Base-by-base conservation (phyloP, 805 yeast species). In the Tetrapisispora taiwanensis region DNA sequence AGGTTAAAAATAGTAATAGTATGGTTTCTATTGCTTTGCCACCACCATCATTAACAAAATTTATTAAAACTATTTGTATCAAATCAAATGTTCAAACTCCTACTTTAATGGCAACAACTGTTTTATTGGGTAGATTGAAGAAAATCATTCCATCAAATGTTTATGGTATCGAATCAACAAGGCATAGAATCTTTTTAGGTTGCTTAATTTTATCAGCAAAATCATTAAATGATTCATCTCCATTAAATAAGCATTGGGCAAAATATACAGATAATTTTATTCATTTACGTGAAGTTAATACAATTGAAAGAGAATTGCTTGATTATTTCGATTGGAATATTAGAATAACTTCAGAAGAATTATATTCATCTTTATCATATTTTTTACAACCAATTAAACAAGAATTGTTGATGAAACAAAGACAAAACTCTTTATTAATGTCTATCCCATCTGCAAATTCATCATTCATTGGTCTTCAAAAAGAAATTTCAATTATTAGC, bases 241-340 rank as follows among this genome's bases (percentile, higher is more conserved):
- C 97, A 35, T 74, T 88, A 63, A 90, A 90, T 68, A 88, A 83
- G 67, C 95, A 90, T 68, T 90, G 98, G 98, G 81, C 95, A 10
- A 73, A 76, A 47, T 89, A 89, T 70, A 87, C 97, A 7, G 80
- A 81, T 59, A 96, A 95, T 1, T 71, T 90, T 38, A 74, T 90
- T 47, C 62, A 79, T 10, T 67, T 84, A 34, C 73, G 72, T 20
- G 97, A 90, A 57, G 87, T 90, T 44, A 90, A 90, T 64, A 78
- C 86, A 51, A 82, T 92, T 56, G 98, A 90, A 67, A 73, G 88
- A 52, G 97, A 90, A 66, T 70, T 90, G 54, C 77, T 90, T 40
- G 76, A 75, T 41, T 76, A 85, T 47, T 73, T 90, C 48, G 82
- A 86, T 54, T 90, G 97, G 97, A 79, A 86, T 56, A 70, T 90